Evolutionary conservation across 768 basidiomycete genomes (phyloP).

Genomic region (Termitomyces sp.): DNA sequence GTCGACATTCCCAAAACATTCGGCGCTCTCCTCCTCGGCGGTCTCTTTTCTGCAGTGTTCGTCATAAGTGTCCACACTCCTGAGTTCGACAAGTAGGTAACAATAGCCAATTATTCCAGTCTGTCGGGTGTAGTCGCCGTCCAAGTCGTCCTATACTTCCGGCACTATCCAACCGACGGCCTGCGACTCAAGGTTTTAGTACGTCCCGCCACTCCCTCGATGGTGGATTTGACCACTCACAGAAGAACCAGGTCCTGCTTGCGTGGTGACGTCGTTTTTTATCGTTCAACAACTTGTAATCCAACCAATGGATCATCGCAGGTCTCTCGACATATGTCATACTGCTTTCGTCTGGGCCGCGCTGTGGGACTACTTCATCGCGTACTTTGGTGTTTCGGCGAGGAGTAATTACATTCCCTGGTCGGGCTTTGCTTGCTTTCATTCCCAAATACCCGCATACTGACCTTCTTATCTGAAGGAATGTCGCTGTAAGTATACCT

Average conservation of each 20-base stretch:
- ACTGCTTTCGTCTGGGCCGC: conserved; percentile 32
- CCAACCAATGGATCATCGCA: conserved; percentile 10
- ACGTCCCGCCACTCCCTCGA: not conserved
- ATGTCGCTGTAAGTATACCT: conserved; percentile 11
- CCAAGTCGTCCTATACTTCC: conserved; percentile 19
- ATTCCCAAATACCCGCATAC: not conserved
- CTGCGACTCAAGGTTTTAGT: conserved; percentile 13
- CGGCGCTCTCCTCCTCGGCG: conserved; percentile 21
- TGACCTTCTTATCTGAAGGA: conserved; percentile 3
- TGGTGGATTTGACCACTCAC: not conserved
- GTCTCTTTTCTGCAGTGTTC: conserved; percentile 18
- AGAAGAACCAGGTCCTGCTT: conserved; percentile 11
- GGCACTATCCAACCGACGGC: conserved; percentile 14
- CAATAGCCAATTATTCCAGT: conserved; percentile 1
- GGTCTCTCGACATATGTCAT: conserved; percentile 33
- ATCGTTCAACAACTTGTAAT: not conserved
- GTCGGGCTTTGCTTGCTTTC: not conserved
- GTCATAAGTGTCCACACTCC: not conserved
- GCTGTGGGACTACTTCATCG: conserved; percentile 22
- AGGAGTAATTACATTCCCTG: not conserved
- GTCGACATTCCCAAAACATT: conserved; percentile 16
- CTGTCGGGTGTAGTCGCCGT: conserved; percentile 18
- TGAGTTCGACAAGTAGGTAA: no score
- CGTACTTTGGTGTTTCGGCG: not conserved
- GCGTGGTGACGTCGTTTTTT: conserved; percentile 7